Evolutionary conservation across 768 basidiomycete species (phyloP), one percentile per base, ranked within the genome.

Genomic region (Hemileccinum rubropunctum): DNA sequence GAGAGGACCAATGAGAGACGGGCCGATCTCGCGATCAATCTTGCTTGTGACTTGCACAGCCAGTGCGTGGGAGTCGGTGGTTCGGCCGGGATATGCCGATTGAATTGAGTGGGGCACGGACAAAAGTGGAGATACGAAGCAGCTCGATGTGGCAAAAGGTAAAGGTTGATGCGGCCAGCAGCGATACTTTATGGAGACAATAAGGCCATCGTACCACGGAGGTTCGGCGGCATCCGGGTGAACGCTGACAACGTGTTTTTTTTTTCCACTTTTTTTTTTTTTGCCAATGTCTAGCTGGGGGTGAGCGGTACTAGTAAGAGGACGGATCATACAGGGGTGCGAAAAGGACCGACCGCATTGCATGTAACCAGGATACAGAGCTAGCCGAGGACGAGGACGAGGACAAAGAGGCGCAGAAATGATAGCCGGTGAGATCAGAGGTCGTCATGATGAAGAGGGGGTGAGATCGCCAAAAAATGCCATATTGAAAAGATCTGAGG

Each of bases 401-500:
- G 28, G 4, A 30, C 28, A 30, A 30, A 30, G 28, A 30, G 28
- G 28, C 7, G 28, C 2, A 2, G 20, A 12, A 18, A 38, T 38
- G 37, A 38, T 38, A 38, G 37, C 37, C 37, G 37, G 37, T 38
- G 37, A 18, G 35, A 38, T 38, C 18, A 38, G 18, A 38, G 36
- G 20, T 4, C 18, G 37, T 20, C 17, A 38, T 20, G 37, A 20
- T 38, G 30, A 20, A 9, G 20, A 37, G 36, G 40, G 52, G 20
- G 47, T 47, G 50, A 45, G 61, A 61, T 61, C 61, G 54, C 60
- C 61, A 51, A 51, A 53, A 45, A 40, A 26, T 47, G 58, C 36
- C 35, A 36, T 62, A 63, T 62, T 60, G 61, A 53, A 45, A 50
- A 50, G 60, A 61, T 61, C 59, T 50, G 37, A 62, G 42, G 48